These are phyloP conservation scores for Aquanectria penicillioides DNA, from an alignment of 2,329 filamentous ascomycete genomes.

Conservation along the genomic window DNA sequence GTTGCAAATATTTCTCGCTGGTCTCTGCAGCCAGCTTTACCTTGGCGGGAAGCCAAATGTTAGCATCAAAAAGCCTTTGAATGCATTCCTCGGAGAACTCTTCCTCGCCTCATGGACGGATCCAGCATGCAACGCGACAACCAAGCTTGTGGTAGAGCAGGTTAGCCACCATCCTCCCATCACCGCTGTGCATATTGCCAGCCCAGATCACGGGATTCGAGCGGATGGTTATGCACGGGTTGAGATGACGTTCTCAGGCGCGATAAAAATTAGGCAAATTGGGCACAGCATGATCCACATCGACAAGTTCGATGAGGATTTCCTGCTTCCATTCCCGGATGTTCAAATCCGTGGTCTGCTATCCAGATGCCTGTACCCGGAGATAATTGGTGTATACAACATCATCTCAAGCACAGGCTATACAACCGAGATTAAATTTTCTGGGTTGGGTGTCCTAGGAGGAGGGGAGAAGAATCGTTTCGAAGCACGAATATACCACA, in stretches of 20 bases:
- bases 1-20: conserved; percentile 58
- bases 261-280: conserved; percentile 60
- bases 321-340: conserved; percentile 59
- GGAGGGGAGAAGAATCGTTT: conserved; percentile 53
- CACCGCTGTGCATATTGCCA: conserved; percentile 61
- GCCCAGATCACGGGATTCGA: conserved; percentile 54
- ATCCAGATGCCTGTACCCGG: conserved; percentile 58
- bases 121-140: conserved; percentile 27
- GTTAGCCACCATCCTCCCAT: conserved; percentile 65
- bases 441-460: conserved; percentile 54
- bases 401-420: conserved; percentile 57
- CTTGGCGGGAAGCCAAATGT: conserved; percentile 55
- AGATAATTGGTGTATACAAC: conserved; percentile 57
- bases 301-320: conserved; percentile 60
- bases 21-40: conserved; percentile 59
- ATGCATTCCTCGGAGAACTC: conserved; percentile 62
- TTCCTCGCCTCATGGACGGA: conserved; percentile 56
- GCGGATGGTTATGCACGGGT: conserved; percentile 62
- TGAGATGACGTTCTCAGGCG: conserved; percentile 61
- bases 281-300: conserved; percentile 61
- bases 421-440: conserved; percentile 58
- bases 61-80: conserved; percentile 64
- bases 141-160: conserved; percentile 54
- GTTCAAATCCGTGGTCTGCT: conserved; percentile 60
- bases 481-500: conserved; percentile 53